Conservation (phyloP, 805 yeast genomes). For the Groenewaldozyma tartarivorans region DNA sequence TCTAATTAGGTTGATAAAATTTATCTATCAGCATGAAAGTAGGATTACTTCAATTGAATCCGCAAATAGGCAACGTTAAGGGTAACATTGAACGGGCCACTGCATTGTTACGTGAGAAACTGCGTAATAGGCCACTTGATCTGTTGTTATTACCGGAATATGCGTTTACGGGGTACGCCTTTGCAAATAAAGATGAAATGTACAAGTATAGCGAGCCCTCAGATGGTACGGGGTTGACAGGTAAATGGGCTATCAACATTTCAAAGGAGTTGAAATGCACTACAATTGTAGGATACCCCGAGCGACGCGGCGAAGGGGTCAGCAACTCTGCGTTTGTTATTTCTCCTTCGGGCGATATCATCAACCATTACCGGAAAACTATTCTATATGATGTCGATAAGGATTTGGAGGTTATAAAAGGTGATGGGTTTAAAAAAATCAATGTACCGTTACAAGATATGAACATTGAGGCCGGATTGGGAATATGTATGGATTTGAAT, state of each 20-base stretch:
- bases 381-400: constrained; percentile 74
- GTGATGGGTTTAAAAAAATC: constrained; percentile 38
- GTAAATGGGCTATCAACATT: constrained; percentile 46
- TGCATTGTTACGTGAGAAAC: constrained; percentile 3
- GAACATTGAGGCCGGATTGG: constrained; percentile 44
- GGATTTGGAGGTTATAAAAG: constrained; percentile 68
- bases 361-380: constrained; percentile 65
- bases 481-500: constrained; percentile 91
- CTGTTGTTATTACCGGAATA: constrained; percentile 75
- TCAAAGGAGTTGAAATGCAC: constrained; percentile 47
- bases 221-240: constrained; percentile 37
- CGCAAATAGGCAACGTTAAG: constrained; percentile 49
- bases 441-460: neutral
- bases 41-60: constrained; percentile 52
- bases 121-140: constrained; percentile 29
- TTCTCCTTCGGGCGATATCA: constrained; percentile 44
- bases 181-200: constrained; percentile 37
- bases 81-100: constrained; percentile 42
- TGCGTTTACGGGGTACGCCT: constrained; percentile 79
- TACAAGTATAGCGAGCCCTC: constrained; percentile 47
- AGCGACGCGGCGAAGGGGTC: constrained; percentile 29
- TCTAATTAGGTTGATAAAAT: no score
- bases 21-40: no score
- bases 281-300: constrained; percentile 80
- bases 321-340: constrained; percentile 69